Evolutionary conservation across 441 rosid species (phyloP).

Genomic region (Croton laevigatus): DNA sequence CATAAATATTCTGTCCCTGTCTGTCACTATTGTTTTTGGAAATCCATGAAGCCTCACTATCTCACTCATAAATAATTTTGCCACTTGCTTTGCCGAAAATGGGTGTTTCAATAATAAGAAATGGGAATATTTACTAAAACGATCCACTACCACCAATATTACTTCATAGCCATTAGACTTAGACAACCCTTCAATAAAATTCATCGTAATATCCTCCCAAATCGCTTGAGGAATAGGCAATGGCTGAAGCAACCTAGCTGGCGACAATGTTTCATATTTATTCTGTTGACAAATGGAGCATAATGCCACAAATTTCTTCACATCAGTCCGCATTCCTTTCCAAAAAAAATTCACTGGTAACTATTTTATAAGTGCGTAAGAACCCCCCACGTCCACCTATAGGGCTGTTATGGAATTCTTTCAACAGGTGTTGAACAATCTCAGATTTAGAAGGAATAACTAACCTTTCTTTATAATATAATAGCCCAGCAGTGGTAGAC

Average conservation of each 20-base stretch:
- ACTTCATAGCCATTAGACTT: too few species aligned
- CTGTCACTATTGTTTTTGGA: too few species aligned
- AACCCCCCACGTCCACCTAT: not conserved
- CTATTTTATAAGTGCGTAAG: not conserved
- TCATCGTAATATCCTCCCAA: not conserved
- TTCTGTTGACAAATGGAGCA: not conserved
- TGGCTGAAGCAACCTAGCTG: not conserved
- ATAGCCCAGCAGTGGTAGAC: too few species aligned
- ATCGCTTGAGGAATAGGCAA: not conserved
- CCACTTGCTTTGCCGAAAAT: too few species aligned
- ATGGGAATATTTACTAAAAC: too few species aligned
- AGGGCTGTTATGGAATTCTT: not conserved
- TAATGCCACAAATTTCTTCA: not conserved
- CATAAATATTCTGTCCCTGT: too few species aligned
- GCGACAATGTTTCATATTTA: not conserved
- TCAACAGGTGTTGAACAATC: not conserved
- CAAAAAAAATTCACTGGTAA: not conserved
- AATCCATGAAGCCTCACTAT: too few species aligned
- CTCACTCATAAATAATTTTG: too few species aligned
- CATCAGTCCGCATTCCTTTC: not conserved
- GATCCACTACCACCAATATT: too few species aligned
- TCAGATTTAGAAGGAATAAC: not conserved
- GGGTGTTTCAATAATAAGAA: too few species aligned
- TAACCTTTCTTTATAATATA: not conserved
- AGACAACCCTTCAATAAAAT: conserved; percentile 7